Evolutionary conservation across 768 basidiomycete species (phyloP), one percentile per base, ranked within the genome.

Genomic region (Chalciporus pseudorubinellus): DNA sequence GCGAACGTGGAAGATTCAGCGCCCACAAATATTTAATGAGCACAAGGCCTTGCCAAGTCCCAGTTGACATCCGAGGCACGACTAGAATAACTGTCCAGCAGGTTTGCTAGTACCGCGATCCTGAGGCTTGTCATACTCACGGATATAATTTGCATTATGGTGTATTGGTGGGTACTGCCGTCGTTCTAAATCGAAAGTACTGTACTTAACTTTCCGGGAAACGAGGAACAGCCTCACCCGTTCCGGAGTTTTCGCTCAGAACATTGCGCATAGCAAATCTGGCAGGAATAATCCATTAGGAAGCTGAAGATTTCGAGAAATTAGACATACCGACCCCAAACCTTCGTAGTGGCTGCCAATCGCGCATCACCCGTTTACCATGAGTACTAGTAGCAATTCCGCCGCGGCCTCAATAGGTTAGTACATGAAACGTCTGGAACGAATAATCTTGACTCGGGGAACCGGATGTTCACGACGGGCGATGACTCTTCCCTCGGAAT

Each of bases 71-170:
- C 45, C 49, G 19, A 34, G 16, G 28, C 21, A n/a, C 47, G 34
- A 44, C 26, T 41, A 22, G 43, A 6, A 36, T 21, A 50, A 22
- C 18, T 51, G 36, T 26, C 39, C 28, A 13, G 18, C 51, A 31
- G 12, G 51, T 59, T 55, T 52, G 55, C 62, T 49, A 65, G 44
- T 64, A 66, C 41, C 29, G 28, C 38, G 48, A 51, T 39, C 48
- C 40, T n/a, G 61, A 66, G 61, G 51, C 26, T 63, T 49, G 54
- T 28, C 21, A 29, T 44, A n/a, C 16, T 18, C 24, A 18, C 14
- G 31, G 13, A n/a, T 34, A 3, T 34, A 34, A 36, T 36, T 2
- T n/a, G 34, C 16, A 36, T 36, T n/a, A 8, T 36, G 34, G 14
- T 36, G 34, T 6, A 34, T 34, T 34, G 7, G 33, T 19, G 43